Conservation (phyloP, 768 basidiomycete genomes). For the Postia placenta region DNA sequence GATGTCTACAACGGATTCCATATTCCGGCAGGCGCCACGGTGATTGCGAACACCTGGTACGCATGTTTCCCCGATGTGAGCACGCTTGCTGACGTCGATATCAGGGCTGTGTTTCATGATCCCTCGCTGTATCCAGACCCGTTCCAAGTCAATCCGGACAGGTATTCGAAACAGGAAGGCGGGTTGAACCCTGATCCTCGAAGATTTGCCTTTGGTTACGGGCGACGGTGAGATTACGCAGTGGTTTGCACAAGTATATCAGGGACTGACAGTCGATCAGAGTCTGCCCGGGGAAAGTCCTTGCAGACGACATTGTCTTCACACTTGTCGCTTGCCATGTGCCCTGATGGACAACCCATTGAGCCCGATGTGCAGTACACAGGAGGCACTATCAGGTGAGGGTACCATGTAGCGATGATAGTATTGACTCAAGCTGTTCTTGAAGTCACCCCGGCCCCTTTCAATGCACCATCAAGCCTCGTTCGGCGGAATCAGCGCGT, state of each 20-base stretch:
- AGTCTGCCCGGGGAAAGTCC: slow-evolving; percentile 11
- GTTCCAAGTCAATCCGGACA: slow-evolving; percentile 4
- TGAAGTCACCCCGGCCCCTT: not conserved
- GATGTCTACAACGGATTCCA: slow-evolving; percentile 11
- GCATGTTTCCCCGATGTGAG: not conserved
- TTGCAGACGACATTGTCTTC: slow-evolving; percentile 14
- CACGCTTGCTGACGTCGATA: slow-evolving; percentile 5
- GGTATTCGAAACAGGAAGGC: slow-evolving; percentile 6
- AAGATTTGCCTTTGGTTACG: slow-evolving; percentile 11
- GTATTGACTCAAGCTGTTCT: not conserved
- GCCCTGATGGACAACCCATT: slow-evolving; percentile 10
- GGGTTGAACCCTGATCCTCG: slow-evolving; percentile 4
- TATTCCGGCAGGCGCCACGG: slow-evolving; percentile 10
- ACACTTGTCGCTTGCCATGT: slow-evolving; percentile 11
- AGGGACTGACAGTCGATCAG: not conserved
- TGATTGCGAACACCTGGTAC: slow-evolving; percentile 14
- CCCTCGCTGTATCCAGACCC: slow-evolving; percentile 6
- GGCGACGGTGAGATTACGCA: not conserved
- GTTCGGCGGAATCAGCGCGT: not conserved
- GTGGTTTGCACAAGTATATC: not conserved
- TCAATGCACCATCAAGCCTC: not conserved
- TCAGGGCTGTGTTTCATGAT: not conserved
- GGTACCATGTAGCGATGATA: not conserved
- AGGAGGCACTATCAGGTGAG: not conserved
- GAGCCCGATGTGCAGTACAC: not conserved